These are phyloP conservation scores for Wickerhamomyces strasburgensis DNA, from an alignment of 805 yeast genomes.

Conservation along the genomic window DNA sequence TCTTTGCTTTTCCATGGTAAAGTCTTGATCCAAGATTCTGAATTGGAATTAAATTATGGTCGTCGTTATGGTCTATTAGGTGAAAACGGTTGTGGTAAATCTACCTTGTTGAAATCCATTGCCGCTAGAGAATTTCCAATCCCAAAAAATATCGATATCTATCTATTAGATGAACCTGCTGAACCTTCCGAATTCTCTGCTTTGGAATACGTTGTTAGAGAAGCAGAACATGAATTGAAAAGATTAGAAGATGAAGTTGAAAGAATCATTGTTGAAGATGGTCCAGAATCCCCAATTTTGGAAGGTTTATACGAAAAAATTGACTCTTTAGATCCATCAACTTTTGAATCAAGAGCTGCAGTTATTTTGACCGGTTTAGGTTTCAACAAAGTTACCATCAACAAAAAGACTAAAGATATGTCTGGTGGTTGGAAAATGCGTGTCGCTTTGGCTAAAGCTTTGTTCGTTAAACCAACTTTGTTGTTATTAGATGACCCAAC, in stretches of 20 bases:
- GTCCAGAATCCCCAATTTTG: conserved; percentile 84
- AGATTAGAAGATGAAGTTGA: conserved; percentile 89
- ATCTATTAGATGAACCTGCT: conserved; percentile 95
- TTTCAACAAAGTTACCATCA: conserved; percentile 80
- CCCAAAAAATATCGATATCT: conserved; percentile 87
- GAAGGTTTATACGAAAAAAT: conserved; percentile 93
- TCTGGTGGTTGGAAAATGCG: conserved; percentile 99
- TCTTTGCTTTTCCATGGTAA: conserved; percentile 96
- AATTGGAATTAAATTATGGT: conserved; percentile 90
- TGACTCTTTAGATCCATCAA: conserved; percentile 91
- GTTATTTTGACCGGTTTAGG: conserved; percentile 95
- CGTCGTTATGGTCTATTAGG: conserved; percentile 97
- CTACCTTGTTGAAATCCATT: conserved; percentile 86
- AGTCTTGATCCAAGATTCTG: conserved; percentile 89
- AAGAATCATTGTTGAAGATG: conserved; percentile 81
- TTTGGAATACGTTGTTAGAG: conserved; percentile 91
- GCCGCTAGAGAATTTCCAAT: conserved; percentile 96
- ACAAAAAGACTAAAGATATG: conserved; percentile 96
- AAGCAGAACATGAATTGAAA: conserved; percentile 90
- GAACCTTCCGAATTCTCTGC: conserved; percentile 90
- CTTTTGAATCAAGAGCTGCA: conserved; percentile 96
- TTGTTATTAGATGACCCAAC: conserved; percentile 96
- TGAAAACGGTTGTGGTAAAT: conserved; percentile 98
- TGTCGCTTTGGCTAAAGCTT: conserved; percentile 95
- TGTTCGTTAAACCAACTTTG: conserved; percentile 95